Evolutionary conservation across 352 stramenopile species (phyloP), one percentile per base, ranked within the genome.

Genomic region (Globisporangium parvum): DNA sequence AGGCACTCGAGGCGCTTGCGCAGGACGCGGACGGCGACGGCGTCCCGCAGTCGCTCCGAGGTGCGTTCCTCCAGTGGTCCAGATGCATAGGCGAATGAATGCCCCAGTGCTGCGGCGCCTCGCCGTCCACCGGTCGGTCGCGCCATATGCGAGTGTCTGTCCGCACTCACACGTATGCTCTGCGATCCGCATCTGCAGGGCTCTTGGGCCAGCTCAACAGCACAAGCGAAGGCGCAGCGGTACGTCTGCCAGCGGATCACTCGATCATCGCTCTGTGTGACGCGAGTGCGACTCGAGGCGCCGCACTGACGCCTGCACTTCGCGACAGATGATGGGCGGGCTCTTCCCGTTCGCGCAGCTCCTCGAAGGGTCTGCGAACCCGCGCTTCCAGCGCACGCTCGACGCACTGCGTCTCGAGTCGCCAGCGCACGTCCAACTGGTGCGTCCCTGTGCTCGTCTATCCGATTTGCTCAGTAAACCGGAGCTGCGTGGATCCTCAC

Each of bases 301-400:
- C 23, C 39, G 11, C 17, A 3, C n/a, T 35, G 10, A 23, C 6
- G 14, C 9, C 15, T 15, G 3, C 6, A 37, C 15, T 37, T 9
- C 51, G 14, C 18, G 46, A 24, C 17, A 69, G 33, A 46, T 55
- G 47, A 69, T 85, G 52, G 59, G 62, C 20, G 69, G 70, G 6
- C 49, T 87, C 35, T 75, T 84, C 31, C 78, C 78, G 15, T 77
- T 88, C 21, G 71, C 71, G 20, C 78, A 87, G 57, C 33, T 88
- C 11, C 52, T 88, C 2, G 66, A 77, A 35, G 57, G 53, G n/a
- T 26, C 54, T 8, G 57, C 69, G 33, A 55, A 56, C 49, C 59
- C 67, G 26, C 65, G 71, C 0, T 87, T 82, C 62, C 63, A 77
- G 31, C 60, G 69, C 24, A 71, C 80, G 21, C 60, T 86, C 12